A percentile compares a stretch with the other conserved stretches of the same genome.
phyloP scores from a whole-genome alignment of 2,329 filamentous ascomycete genomes.

The Chalaropsis ovoidea region DNA sequence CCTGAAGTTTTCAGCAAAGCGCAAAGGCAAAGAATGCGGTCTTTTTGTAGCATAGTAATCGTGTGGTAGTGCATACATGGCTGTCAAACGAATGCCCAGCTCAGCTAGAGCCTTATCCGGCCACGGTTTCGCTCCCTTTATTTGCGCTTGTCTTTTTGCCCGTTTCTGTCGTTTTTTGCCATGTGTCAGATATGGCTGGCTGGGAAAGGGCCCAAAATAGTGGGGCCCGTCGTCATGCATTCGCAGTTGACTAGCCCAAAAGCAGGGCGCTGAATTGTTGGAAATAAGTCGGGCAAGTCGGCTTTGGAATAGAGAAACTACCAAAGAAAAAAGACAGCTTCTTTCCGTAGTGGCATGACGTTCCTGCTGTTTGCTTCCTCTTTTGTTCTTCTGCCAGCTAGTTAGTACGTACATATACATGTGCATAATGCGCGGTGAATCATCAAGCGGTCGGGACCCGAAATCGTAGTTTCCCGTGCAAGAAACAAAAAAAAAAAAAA shows the following conservation, averaged over 20 bases:
- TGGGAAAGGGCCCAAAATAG: neutral
- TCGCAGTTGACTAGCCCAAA: neutral
- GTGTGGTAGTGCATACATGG: too few species aligned
- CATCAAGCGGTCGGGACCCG: neutral
- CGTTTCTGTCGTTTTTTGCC: neutral
- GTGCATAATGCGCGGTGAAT: constrained; percentile 9
- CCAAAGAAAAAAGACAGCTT: neutral
- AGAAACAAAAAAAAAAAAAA: neutral
- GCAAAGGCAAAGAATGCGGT: neutral
- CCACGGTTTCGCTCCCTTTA: neutral
- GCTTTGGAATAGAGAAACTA: neutral
- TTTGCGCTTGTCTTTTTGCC: neutral
- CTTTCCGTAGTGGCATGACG: neutral
- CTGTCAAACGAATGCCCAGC: too few species aligned
- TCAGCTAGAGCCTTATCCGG: too few species aligned
- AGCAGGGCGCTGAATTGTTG: neutral
- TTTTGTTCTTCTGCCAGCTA: neutral
- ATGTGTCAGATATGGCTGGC: neutral
- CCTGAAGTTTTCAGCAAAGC: neutral
- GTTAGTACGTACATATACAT: neutral
- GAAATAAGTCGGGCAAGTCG: constrained; percentile 1
- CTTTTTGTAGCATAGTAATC: neutral
- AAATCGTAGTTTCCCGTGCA: neutral
- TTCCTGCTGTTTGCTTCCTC: neutral
- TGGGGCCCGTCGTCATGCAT: neutral